These are phyloP conservation scores for Karstenula rhodostoma DNA, from an alignment of 2,329 filamentous ascomycete genomes.

Conservation along the genomic window DNA sequence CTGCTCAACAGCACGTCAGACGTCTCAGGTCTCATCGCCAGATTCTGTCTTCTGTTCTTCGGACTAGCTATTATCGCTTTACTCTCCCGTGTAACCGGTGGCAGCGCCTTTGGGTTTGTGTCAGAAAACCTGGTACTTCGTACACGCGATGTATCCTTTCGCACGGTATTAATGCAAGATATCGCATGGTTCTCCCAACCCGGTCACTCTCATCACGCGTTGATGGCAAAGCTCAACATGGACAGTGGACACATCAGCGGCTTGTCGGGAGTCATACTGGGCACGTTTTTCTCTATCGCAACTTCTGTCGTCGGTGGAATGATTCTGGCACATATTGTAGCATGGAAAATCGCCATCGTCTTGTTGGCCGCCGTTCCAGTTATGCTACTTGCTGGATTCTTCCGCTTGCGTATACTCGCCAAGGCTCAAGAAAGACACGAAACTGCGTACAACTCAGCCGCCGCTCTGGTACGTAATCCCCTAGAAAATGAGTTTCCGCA, in stretches of 20 bases:
- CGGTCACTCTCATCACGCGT: slow-evolving; percentile 53
- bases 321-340: slow-evolving; percentile 57
- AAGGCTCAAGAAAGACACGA: slow-evolving; percentile 70
- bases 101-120: slow-evolving; percentile 58
- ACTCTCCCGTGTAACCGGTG: slow-evolving; percentile 53
- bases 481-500: background rate
- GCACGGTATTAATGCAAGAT: slow-evolving; percentile 63
- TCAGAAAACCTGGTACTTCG: slow-evolving; percentile 56
- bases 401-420: slow-evolving; percentile 58
- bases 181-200: slow-evolving; percentile 60
- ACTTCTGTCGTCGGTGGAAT: slow-evolving; percentile 59
- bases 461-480: slow-evolving; percentile 56
- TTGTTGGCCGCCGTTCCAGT: slow-evolving; percentile 59
- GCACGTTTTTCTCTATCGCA: slow-evolving; percentile 58
- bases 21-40: slow-evolving; percentile 40
- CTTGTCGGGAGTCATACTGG: slow-evolving; percentile 59
- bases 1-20: slow-evolving; percentile 57
- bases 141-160: slow-evolving; percentile 57
- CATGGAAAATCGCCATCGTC: slow-evolving; percentile 62
- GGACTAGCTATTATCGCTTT: slow-evolving; percentile 61
- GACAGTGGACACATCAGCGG: slow-evolving; percentile 59
- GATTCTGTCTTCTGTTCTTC: slow-evolving; percentile 62
- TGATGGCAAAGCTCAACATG: slow-evolving; percentile 57
- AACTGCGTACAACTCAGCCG: slow-evolving; percentile 69
- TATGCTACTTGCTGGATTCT: slow-evolving; percentile 57